Percentiles rank a stretch among this genome's conserved stretches.
These are phyloP conservation scores for barley (Hordeum vulgare) DNA, from an alignment of 176 grass and related monocot genomes.

Conservation along the genomic window DNA sequence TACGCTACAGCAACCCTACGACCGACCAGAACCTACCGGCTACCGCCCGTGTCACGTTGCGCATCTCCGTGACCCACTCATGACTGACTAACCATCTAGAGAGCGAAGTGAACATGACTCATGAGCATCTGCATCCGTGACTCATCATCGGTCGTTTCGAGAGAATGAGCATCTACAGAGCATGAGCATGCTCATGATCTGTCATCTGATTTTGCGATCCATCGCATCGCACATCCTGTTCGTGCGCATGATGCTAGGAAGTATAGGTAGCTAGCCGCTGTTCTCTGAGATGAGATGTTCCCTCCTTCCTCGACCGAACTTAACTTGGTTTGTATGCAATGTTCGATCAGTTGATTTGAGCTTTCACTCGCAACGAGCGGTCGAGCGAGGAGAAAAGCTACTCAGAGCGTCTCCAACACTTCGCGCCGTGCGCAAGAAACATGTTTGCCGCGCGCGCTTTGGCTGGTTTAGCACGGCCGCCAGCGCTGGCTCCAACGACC, in stretches of 20 bases:
- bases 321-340: neutral
- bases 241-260: neutral
- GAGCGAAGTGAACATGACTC: neutral
- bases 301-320: too few relatives aligned
- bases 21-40: slow-evolving; percentile 34
- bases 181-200: neutral
- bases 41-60: slow-evolving; percentile 16
- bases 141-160: neutral
- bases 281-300: too few relatives aligned
- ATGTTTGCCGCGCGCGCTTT: too few relatives aligned
- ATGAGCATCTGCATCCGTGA: neutral
- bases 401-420: too few relatives aligned
- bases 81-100: neutral
- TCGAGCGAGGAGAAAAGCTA: too few relatives aligned
- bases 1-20: neutral
- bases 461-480: too few relatives aligned
- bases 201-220: neutral
- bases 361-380: too few relatives aligned
- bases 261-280: too few relatives aligned
- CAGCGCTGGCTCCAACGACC: too few relatives aligned
- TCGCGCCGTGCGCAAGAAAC: too few relatives aligned
- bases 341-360: neutral
- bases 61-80: neutral
- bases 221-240: neutral
- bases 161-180: neutral